Percentiles rank a stretch among this genome's conserved stretches.
Evolutionary conservation across 805 yeast species (phyloP).

Genomic region (Monosporozyma unispora): DNA sequence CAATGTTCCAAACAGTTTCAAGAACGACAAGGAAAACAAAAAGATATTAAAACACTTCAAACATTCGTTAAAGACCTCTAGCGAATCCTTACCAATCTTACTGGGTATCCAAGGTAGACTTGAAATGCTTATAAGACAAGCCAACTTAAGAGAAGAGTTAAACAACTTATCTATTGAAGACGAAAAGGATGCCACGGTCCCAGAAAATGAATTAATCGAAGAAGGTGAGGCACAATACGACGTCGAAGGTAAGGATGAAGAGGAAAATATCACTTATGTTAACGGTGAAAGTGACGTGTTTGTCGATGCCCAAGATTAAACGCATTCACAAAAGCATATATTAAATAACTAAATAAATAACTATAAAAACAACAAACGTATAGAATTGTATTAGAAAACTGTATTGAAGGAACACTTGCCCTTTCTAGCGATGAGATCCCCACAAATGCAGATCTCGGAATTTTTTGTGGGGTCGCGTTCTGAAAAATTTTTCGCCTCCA

Average conservation of each 20-base stretch:
- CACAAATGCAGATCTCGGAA: neutral
- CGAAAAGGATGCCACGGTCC: constrained; percentile 4
- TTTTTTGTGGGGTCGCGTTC: neutral
- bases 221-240: constrained; percentile 6
- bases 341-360: neutral
- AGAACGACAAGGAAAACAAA: constrained; percentile 27
- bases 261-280: constrained; percentile 28
- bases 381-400: neutral
- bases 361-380: neutral
- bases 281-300: constrained; percentile 40
- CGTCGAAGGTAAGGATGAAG: constrained; percentile 19
- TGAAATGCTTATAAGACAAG: constrained; percentile 67
- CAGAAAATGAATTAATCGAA: constrained; percentile 21
- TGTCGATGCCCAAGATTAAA: constrained; percentile 31
- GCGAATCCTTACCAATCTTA: constrained; percentile 55
- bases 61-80: constrained; percentile 45
- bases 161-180: constrained; percentile 31
- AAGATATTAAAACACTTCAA: constrained; percentile 48
- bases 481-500: neutral
- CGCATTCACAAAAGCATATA: neutral
- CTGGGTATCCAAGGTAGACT: constrained; percentile 81
- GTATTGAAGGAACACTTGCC: neutral
- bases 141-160: constrained; percentile 53
- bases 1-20: constrained; percentile 33
- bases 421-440: neutral